Conservation (phyloP, 768 basidiomycete species). For the Suillus americanus region DNA sequence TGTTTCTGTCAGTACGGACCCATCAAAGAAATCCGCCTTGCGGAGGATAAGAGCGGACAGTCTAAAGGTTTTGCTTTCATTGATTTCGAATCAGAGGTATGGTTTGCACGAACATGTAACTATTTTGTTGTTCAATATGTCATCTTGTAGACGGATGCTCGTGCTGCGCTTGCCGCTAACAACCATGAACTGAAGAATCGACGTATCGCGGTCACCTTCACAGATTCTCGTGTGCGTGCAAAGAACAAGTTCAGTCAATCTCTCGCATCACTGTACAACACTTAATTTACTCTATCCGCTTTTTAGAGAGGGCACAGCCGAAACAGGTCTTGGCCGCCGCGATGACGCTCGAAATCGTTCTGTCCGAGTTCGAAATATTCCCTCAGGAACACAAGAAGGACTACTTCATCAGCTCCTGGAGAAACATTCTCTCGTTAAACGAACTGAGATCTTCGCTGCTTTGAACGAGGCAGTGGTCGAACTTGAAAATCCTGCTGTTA, state of each 20-base stretch:
- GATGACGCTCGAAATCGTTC: slow-evolving; percentile 68
- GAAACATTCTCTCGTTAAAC: slow-evolving; percentile 66
- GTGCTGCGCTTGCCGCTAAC: slow-evolving; percentile 72
- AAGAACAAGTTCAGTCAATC: slow-evolving; percentile 45
- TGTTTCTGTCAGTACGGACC: slow-evolving; percentile 63
- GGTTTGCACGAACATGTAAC: neutral
- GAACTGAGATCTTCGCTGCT: slow-evolving; percentile 73
- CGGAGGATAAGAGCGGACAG: slow-evolving; percentile 65
- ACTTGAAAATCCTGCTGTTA: slow-evolving; percentile 63
- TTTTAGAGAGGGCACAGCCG: slow-evolving; percentile 42
- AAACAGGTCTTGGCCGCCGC: slow-evolving; percentile 54
- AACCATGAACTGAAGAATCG: slow-evolving; percentile 88
- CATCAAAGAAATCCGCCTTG: slow-evolving; percentile 80
- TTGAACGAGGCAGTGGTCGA: slow-evolving; percentile 62
- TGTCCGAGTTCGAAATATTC: slow-evolving; percentile 74
- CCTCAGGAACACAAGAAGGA: slow-evolving; percentile 81
- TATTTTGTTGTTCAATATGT: slow-evolving; percentile 1
- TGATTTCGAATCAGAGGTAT: slow-evolving; percentile 83
- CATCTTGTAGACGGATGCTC: slow-evolving; percentile 59
- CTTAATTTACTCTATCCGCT: neutral
- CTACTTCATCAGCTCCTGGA: slow-evolving; percentile 88
- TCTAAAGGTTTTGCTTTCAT: slow-evolving; percentile 90
- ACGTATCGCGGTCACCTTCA: slow-evolving; percentile 85
- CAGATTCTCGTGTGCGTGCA: slow-evolving; percentile 66
- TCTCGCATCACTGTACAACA: neutral